phyloP scores from a whole-genome alignment of 768 basidiomycete species.

The Trametes cubensis region DNA sequence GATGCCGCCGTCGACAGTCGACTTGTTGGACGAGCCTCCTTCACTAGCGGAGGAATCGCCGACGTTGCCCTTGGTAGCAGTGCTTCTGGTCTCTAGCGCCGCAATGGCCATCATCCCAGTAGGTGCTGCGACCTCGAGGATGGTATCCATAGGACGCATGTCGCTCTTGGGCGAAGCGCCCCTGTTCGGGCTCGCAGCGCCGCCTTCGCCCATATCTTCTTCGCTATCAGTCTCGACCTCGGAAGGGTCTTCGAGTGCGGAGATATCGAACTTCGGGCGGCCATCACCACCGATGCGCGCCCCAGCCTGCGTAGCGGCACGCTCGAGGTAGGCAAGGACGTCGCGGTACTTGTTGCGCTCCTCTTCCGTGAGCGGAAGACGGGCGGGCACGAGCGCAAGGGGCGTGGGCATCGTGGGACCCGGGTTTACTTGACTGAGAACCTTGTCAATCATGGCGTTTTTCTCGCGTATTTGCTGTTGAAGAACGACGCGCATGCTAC shows the following conservation, averaged over 20 bases:
- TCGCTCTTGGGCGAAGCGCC: constrained; percentile 17
- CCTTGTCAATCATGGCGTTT: constrained; percentile 33
- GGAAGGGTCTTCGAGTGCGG: constrained; percentile 34
- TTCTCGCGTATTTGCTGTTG: constrained; percentile 38
- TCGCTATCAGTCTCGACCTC: constrained; percentile 31
- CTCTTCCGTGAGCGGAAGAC: constrained; percentile 26
- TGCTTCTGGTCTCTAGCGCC: constrained; percentile 19
- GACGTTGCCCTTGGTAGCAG: background rate
- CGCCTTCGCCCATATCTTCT: constrained; percentile 22
- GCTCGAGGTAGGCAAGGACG: constrained; percentile 36
- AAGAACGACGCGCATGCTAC: constrained; percentile 36
- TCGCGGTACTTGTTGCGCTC: constrained; percentile 35
- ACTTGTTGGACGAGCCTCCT: background rate
- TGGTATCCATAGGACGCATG: constrained; percentile 14
- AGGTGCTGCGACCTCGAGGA: constrained; percentile 27
- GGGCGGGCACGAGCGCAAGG: constrained; percentile 33
- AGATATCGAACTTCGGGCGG: constrained; percentile 33
- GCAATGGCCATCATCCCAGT: constrained; percentile 22
- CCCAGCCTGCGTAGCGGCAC: constrained; percentile 26
- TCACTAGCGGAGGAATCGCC: constrained; percentile 12
- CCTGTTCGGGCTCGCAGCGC: constrained; percentile 22
- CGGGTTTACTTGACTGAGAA: constrained; percentile 32
- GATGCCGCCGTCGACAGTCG: constrained; percentile 16
- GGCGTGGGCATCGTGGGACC: constrained; percentile 33
- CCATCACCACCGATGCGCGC: constrained; percentile 25